These are phyloP conservation scores for Aspergillus sojae DNA, from an alignment of 2,329 filamentous ascomycete species.

Conservation along the genomic window DNA sequence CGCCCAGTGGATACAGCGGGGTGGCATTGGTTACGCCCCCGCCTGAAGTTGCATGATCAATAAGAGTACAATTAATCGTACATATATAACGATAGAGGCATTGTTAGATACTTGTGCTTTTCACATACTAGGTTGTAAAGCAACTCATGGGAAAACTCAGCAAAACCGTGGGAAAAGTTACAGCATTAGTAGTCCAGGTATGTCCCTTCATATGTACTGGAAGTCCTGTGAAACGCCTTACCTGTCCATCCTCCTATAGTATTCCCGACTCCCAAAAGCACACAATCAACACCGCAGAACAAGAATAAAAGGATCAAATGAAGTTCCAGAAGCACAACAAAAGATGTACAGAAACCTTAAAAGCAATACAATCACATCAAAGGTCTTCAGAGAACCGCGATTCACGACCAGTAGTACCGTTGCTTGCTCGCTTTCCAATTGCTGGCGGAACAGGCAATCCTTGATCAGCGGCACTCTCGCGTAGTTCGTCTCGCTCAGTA, in stretches of 20 bases:
- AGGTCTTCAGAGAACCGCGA: constrained; percentile 43
- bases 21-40: background rate
- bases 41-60: background rate
- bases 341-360: background rate
- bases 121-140: background rate
- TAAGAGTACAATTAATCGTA: background rate
- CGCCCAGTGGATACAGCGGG: background rate
- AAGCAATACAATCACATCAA: constrained; percentile 20
- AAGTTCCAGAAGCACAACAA: background rate
- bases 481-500: constrained; percentile 28
- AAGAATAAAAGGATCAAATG: background rate
- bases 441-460: constrained; percentile 33
- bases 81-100: background rate
- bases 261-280: background rate
- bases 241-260: background rate
- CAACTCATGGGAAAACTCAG: background rate
- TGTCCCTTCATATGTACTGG: background rate
- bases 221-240: background rate
- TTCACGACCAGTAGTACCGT: constrained; percentile 32
- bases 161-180: background rate
- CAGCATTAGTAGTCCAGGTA: background rate
- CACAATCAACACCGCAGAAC: background rate
- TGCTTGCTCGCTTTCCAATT: constrained; percentile 26
- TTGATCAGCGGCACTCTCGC: constrained; percentile 34
- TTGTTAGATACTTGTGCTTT: background rate